These are phyloP conservation scores for Capniomyces stellatus DNA, from an alignment of 371 early-diverging fungal genomes.

Conservation along the genomic window DNA sequence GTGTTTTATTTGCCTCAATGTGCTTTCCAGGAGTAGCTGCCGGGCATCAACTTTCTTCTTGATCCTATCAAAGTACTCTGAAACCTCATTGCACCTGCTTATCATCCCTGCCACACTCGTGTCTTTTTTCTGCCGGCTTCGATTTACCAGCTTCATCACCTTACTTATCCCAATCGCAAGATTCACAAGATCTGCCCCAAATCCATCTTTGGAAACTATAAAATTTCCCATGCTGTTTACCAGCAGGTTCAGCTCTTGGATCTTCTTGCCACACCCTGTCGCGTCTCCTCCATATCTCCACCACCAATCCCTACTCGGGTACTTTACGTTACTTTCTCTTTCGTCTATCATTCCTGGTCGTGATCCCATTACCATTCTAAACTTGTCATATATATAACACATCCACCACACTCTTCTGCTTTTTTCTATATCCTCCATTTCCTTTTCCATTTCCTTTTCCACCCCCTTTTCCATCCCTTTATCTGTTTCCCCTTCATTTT, in stretches of 20 bases:
- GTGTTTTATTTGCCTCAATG: background rate
- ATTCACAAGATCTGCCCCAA: background rate
- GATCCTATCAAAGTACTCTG: background rate
- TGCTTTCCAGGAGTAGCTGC: background rate
- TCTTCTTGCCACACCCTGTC: background rate
- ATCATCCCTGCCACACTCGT: too few species aligned
- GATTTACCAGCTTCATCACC: background rate
- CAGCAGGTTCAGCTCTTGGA: background rate
- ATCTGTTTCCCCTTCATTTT: background rate
- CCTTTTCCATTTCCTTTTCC: background rate
- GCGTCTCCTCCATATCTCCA: background rate
- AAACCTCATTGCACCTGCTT: background rate
- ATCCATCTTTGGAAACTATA: background rate
- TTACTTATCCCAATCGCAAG: background rate
- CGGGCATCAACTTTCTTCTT: background rate
- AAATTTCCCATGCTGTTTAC: background rate
- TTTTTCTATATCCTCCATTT: background rate
- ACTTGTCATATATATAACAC: background rate
- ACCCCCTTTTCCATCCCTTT: background rate
- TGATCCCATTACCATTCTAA: background rate
- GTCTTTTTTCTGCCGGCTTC: background rate
- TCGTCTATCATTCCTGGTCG: background rate
- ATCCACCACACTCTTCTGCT: background rate
- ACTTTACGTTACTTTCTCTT: background rate
- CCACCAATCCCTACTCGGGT: background rate